Percentiles rank a stretch among this genome's conserved stretches.
Conservation (phyloP, 2,329 filamentous ascomycete species). For the Penicillium sp. region DNA sequence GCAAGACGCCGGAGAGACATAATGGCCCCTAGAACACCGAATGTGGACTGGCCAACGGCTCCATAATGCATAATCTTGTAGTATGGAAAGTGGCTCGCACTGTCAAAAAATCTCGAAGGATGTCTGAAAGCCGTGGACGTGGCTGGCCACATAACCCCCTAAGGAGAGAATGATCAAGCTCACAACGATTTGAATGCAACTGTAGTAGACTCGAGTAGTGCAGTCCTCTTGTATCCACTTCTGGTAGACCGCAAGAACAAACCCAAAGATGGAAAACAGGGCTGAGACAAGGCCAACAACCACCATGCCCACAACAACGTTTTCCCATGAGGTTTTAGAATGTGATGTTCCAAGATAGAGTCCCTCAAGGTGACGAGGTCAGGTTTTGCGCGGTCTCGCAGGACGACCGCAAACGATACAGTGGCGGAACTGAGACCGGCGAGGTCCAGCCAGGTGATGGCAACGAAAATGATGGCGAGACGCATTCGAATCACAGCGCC, state of each 20-base stretch:
- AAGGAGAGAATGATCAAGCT: constrained; percentile 2
- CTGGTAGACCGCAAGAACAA: neutral
- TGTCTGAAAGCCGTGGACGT: constrained; percentile 4
- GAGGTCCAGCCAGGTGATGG: constrained; percentile 1
- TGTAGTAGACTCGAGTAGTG: too few species aligned
- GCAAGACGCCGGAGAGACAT: neutral
- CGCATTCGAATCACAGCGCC: neutral
- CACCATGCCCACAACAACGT: constrained; percentile 1
- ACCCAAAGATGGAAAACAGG: constrained; percentile 6
- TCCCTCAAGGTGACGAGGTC: neutral
- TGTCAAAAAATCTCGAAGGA: constrained; percentile 5
- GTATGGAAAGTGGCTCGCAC: too few species aligned
- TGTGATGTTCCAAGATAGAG: constrained; percentile 1
- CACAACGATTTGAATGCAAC: too few species aligned
- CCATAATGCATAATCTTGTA: constrained; percentile 13
- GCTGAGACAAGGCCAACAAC: constrained; percentile 1
- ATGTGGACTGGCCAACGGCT: constrained; percentile 5
- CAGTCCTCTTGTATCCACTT: constrained; percentile 3
- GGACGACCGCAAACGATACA: neutral
- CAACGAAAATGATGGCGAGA: constrained; percentile 1
- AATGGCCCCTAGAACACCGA: constrained; percentile 3
- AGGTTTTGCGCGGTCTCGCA: neutral
- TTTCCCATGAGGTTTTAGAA: constrained; percentile 7
- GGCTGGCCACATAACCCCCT: constrained; percentile 3
- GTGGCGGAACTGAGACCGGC: too few species aligned